Evolutionary conservation across 108 stramenopile genomes (phyloP).

Genomic region (Pseudonitzschia delicatissima): DNA sequence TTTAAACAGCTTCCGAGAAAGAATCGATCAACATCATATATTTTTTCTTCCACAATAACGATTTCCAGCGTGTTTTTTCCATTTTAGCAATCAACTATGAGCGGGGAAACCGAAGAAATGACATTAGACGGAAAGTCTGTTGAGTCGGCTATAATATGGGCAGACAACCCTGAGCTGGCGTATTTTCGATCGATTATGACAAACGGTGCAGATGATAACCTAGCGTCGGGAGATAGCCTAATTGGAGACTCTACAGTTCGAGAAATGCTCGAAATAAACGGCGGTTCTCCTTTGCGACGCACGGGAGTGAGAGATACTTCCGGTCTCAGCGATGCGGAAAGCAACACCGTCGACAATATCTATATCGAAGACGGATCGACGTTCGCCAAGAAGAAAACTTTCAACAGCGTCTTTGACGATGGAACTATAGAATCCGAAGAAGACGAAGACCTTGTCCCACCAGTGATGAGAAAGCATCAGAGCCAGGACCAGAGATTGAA

Average conservation of each 20-base stretch:
- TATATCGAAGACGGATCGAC: constrained; percentile 7
- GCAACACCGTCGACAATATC: constrained; percentile 8
- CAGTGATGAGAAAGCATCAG: neutral
- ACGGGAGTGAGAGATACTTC: neutral
- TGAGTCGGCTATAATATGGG: constrained; percentile 27
- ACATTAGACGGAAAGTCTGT: neutral
- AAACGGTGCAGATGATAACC: neutral
- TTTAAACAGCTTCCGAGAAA: no score
- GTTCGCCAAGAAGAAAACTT: neutral
- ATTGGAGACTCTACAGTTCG: constrained; percentile 11
- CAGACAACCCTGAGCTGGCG: constrained; percentile 35
- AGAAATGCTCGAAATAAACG: neutral
- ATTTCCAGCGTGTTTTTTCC: no score
- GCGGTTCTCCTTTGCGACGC: neutral
- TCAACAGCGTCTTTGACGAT: neutral
- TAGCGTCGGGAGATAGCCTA: constrained; percentile 5
- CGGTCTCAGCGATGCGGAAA: constrained; percentile 11
- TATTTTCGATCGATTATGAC: constrained; percentile 33
- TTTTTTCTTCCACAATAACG: no score
- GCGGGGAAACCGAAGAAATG: constrained; percentile 15
- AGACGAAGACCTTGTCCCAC: neutral
- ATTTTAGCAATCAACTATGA: constrained; percentile 7
- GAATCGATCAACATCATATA: no score
- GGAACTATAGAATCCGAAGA: neutral
- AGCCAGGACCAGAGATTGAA: neutral